Conservation (phyloP, 2,329 filamentous ascomycete species). For the Pyrenophora teres region DNA sequence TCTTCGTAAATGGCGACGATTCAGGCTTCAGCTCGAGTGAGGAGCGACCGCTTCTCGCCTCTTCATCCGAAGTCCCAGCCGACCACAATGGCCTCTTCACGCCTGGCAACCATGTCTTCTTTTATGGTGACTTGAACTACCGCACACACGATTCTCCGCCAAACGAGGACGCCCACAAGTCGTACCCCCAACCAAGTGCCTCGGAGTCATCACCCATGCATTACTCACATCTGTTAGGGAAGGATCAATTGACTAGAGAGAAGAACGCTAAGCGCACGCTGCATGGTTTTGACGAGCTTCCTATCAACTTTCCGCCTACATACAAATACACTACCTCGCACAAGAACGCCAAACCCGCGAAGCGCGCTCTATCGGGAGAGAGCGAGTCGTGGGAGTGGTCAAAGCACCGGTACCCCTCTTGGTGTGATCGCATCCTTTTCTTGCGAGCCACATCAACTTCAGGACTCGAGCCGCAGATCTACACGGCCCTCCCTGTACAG, state of each 20-base stretch:
- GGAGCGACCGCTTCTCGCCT: slow-evolving; percentile 39
- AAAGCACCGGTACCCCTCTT: slow-evolving; percentile 78
- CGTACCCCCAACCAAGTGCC: slow-evolving; percentile 67
- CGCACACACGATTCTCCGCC: slow-evolving; percentile 75
- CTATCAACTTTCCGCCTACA: slow-evolving; percentile 82
- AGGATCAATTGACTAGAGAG: slow-evolving; percentile 82
- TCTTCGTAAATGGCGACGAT: slow-evolving; percentile 62
- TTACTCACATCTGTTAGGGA: slow-evolving; percentile 68
- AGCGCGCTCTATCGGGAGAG: slow-evolving; percentile 26
- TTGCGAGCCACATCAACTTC: slow-evolving; percentile 54
- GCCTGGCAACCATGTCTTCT: slow-evolving; percentile 76
- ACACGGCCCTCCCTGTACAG: slow-evolving; percentile 77
- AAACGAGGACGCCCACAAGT: slow-evolving; percentile 57
- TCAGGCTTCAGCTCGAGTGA: slow-evolving; percentile 39
- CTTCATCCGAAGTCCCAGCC: slow-evolving; percentile 22
- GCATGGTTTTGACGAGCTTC: slow-evolving; percentile 76
- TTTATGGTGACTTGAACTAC: slow-evolving; percentile 95
- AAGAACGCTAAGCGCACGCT: slow-evolving; percentile 70
- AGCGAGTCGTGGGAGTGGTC: slow-evolving; percentile 70
- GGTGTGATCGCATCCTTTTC: slow-evolving; percentile 91
- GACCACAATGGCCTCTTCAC: slow-evolving; percentile 71
- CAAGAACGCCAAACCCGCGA: slow-evolving; percentile 4
- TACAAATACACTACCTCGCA: slow-evolving; percentile 75
- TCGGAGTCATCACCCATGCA: slow-evolving; percentile 58
- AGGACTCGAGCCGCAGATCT: slow-evolving; percentile 63